phyloP scores from a whole-genome alignment of 345 rosid species.

The Populus ilicifolia region DNA sequence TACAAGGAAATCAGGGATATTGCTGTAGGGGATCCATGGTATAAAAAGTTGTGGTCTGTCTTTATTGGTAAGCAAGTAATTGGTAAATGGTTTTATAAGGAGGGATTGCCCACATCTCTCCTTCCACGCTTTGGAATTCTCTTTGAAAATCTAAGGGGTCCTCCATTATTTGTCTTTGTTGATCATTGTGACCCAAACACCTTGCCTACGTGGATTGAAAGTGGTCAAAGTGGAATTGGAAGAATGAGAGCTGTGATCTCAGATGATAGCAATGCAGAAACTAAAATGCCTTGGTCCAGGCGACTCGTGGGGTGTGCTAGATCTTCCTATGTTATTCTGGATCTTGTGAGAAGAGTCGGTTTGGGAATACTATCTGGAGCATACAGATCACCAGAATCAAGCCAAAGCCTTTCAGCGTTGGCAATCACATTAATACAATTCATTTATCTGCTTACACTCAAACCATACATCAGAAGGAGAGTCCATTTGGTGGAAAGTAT shows the following conservation, averaged over 20 bases:
- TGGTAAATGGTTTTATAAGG: constrained; percentile 51
- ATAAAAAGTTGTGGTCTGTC: constrained; percentile 31
- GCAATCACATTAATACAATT: constrained; percentile 40
- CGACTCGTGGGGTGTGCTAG: constrained; percentile 42
- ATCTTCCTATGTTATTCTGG: constrained; percentile 43
- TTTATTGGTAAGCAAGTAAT: constrained; percentile 28
- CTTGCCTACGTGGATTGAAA: constrained; percentile 34
- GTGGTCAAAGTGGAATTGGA: constrained; percentile 43
- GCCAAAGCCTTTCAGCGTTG: constrained; percentile 37
- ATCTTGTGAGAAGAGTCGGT: constrained; percentile 40
- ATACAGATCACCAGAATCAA: constrained; percentile 21
- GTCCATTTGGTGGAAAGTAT: constrained; percentile 41
- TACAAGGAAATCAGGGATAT: constrained; percentile 43
- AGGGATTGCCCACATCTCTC: constrained; percentile 38
- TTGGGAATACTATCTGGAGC: constrained; percentile 43
- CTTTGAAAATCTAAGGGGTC: constrained; percentile 47
- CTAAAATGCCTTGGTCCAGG: constrained; percentile 16
- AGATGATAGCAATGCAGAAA: constrained; percentile 44
- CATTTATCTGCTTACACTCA: constrained; percentile 30
- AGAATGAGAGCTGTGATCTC: constrained; percentile 48
- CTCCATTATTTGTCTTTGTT: constrained; percentile 33
- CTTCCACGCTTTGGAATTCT: constrained; percentile 40
- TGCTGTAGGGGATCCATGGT: constrained; percentile 25
- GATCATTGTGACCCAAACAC: constrained; percentile 38
- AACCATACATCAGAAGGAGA: constrained; percentile 40